These are phyloP conservation scores for Clavispora santaluciae DNA, from an alignment of 805 yeast genomes.

Conservation along the genomic window DNA sequence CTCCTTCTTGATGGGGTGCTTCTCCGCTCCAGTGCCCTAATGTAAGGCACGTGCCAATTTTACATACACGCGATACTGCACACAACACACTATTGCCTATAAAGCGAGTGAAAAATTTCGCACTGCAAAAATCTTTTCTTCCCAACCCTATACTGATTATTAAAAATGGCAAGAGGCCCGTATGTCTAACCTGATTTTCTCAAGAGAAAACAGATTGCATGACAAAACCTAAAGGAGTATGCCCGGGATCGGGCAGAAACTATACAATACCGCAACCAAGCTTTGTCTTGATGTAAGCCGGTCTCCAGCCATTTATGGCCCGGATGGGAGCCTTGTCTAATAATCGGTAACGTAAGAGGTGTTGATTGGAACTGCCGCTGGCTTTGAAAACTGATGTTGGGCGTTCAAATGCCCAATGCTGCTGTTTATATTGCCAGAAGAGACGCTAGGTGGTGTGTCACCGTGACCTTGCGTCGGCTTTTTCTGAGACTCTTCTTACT, in stretches of 20 bases:
- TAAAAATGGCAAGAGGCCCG: slow-evolving; percentile 53
- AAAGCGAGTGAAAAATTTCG: neutral
- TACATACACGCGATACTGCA: neutral
- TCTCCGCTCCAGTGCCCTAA: neutral
- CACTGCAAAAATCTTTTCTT: slow-evolving; percentile 6
- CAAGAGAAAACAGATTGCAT: slow-evolving; percentile 18
- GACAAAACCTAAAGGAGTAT: slow-evolving; percentile 7
- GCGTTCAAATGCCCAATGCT: neutral
- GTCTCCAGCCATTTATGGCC: slow-evolving; percentile 23
- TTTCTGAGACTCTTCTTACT: neutral
- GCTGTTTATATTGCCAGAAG: neutral
- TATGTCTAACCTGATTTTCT: slow-evolving; percentile 28
- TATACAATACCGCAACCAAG: slow-evolving; percentile 4
- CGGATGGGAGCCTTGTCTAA: slow-evolving; percentile 50
- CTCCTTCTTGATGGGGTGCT: neutral
- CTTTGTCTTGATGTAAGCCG: slow-evolving; percentile 12
- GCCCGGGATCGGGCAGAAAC: neutral
- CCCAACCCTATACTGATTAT: slow-evolving; percentile 18
- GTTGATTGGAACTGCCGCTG: neutral
- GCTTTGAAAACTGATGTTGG: neutral
- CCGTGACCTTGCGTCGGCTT: no score
- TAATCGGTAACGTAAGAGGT: slow-evolving; percentile 20
- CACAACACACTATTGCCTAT: neutral
- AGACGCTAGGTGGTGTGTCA: no score
- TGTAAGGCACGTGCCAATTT: neutral